Evolutionary conservation across 129 eudicot species (phyloP).

Genomic region (Erigeron canadensis): DNA sequence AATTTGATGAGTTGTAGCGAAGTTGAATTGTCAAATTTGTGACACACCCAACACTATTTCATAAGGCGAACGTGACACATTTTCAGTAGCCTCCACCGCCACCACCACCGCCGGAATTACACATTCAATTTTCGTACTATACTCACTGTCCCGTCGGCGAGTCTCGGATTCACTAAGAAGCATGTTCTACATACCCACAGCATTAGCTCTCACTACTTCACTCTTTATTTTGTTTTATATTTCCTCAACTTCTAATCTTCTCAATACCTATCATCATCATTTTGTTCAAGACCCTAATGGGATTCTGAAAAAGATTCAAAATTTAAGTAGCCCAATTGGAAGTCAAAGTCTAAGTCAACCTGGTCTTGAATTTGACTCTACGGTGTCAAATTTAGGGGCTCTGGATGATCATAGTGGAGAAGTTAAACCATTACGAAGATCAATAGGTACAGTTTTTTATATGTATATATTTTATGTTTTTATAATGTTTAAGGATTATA

Average conservation of each 20-base stretch:
- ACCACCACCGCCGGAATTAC: background rate
- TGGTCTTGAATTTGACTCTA: slow-evolving; percentile 17
- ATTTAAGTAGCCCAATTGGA: slow-evolving; percentile 1
- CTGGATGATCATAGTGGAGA: slow-evolving; percentile 18
- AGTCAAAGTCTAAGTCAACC: slow-evolving; percentile 20
- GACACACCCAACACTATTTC: slow-evolving; percentile 6
- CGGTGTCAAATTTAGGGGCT: background rate
- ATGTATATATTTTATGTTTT: background rate
- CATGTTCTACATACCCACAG: slow-evolving; percentile 2
- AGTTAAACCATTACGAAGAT: background rate
- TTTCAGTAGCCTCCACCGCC: background rate
- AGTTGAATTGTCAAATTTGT: background rate
- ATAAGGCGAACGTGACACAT: background rate
- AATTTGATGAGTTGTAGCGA: background rate
- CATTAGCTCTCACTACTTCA: slow-evolving; percentile 45
- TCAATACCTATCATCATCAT: slow-evolving; percentile 26
- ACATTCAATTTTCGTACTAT: slow-evolving; percentile 8
- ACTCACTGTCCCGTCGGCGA: slow-evolving; percentile 38
- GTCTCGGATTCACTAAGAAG: slow-evolving; percentile 8
- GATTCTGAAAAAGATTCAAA: background rate
- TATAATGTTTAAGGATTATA: background rate
- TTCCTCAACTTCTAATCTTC: slow-evolving; percentile 44
- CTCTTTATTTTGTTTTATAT: slow-evolving; percentile 45
- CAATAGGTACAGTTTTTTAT: slow-evolving; percentile 13
- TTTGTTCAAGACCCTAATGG: slow-evolving; percentile 24